A percentile compares a stretch with the other conserved stretches of the same genome.
Evolutionary conservation across 2,329 filamentous ascomycete genomes (phyloP).

Genomic region (Apiospora arundinis): DNA sequence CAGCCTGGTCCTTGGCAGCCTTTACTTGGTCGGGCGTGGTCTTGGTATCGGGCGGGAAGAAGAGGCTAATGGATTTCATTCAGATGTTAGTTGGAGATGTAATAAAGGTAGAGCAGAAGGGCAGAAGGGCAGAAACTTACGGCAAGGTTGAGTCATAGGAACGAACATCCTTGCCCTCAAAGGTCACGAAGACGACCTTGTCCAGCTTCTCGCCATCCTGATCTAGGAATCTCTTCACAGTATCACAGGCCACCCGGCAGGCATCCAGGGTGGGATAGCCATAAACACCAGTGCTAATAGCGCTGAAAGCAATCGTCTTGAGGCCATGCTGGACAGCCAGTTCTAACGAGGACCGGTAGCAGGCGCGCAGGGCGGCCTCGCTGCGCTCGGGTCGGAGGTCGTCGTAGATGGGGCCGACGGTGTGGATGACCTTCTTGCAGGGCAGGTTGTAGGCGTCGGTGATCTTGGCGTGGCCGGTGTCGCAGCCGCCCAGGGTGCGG

Average conservation of each 20-base stretch:
- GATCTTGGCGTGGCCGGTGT: conserved; percentile 81
- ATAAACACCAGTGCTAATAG: conserved; percentile 88
- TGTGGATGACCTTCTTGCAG: conserved; percentile 81
- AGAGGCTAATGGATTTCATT: conserved; percentile 28
- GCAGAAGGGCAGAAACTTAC: conserved; percentile 58
- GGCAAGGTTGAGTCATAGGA: conserved; percentile 76
- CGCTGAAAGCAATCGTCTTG: conserved; percentile 80
- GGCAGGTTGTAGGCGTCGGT: conserved; percentile 80
- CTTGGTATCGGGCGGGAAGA: conserved; percentile 34
- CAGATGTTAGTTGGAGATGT: neutral
- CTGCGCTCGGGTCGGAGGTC: conserved; percentile 46
- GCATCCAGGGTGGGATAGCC: conserved; percentile 81
- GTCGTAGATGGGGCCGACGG: conserved; percentile 83
- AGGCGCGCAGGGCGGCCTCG: conserved; percentile 57
- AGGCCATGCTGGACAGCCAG: conserved; percentile 73
- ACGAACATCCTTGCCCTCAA: conserved; percentile 76
- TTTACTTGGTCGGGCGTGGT: conserved; percentile 25
- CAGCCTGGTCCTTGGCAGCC: conserved; percentile 30
- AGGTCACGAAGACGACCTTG: conserved; percentile 84
- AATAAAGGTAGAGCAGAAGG: neutral
- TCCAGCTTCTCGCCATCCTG: conserved; percentile 61
- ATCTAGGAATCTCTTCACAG: conserved; percentile 63
- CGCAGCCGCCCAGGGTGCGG: conserved; percentile 71
- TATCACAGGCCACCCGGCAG: conserved; percentile 70
- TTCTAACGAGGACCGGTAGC: conserved; percentile 76